Base-by-base conservation (phyloP, 176 grass and related monocot genomes). In the Oryza australiensis region DNA sequence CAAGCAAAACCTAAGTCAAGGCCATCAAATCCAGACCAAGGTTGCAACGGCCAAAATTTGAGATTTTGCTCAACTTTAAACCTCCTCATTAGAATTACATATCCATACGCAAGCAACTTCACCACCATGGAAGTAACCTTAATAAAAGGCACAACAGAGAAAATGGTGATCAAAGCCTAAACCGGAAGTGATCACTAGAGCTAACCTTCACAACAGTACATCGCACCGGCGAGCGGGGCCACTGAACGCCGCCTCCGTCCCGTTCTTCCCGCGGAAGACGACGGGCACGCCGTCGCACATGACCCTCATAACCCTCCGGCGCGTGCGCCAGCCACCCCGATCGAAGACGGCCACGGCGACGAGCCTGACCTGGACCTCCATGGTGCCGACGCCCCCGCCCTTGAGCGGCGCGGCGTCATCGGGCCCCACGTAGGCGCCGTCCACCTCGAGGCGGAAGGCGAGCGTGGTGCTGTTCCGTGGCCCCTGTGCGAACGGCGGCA, bases 251-350 rank as follows among this genome's bases (percentile, higher is more conserved):
- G 84, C 88, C 10, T 81, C 74, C 12, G 69, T 85, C 9, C 82
- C 84, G 22, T 93, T 99, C 45, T 76, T 87, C 38, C 79, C 84
- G 16, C 30, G 84, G 82, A 95, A 82, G 23, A 68, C 77, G 20
- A 99, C 85, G 4, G 83, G 76, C 40, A 94, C 85, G 20, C 87
- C 79, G 30, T 96, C 89, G 64, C 97, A 99, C 29, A 74, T 69
- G 1, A 94, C 89, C 87, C 87, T 92, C 69, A 99, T 13, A 5
- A 75, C 77, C 77, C 94, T 92, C 28, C 91, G 75, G 3, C 97
- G 70, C 3, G 97, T 96, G 32, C 93, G 89, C 97, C 93, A 99
- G 18, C 78, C 91, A 1, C 97, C 91, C 1, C 90, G 68, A 14
- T 91, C 88, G 74, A 99, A 99, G 4, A 93, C 79, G 0, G 86